These are phyloP conservation scores for Salpingoeca rosetta DNA, from an alignment of 78 protist species.

Conservation along the genomic window DNA sequence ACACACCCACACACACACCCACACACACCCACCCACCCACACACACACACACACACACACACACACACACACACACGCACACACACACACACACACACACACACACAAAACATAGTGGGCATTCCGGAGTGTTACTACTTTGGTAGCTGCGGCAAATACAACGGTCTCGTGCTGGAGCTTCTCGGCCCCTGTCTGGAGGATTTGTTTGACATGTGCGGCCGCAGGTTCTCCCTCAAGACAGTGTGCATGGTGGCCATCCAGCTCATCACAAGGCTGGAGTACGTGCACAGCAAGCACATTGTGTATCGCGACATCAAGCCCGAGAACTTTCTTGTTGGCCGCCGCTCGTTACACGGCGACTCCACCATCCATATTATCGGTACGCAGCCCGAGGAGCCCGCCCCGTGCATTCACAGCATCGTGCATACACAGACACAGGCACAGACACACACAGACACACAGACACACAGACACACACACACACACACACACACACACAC, in stretches of 20 bases:
- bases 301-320: constrained; percentile 93
- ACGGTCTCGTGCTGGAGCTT: constrained; percentile 81
- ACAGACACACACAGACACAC: no score
- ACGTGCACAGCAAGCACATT: constrained; percentile 74
- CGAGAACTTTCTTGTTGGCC: constrained; percentile 93
- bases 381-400: no score
- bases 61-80: no score
- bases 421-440: no score
- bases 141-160: constrained; percentile 25
- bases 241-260: constrained; percentile 90
- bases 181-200: constrained; percentile 95
- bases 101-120: background rate
- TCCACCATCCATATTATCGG: constrained; percentile 65
- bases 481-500: no score
- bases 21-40: no score
- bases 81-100: no score
- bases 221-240: constrained; percentile 75
- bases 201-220: constrained; percentile 82
- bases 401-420: no score
- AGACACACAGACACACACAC: no score
- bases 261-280: constrained; percentile 48
- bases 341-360: constrained; percentile 46
- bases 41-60: no score
- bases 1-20: no score
- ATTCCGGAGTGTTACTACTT: constrained; percentile 9